Evolutionary conservation across 495 filamentous ascomycete genomes (phyloP), one percentile per base, ranked within the genome.

Genomic region (Haplographium delicatum): DNA sequence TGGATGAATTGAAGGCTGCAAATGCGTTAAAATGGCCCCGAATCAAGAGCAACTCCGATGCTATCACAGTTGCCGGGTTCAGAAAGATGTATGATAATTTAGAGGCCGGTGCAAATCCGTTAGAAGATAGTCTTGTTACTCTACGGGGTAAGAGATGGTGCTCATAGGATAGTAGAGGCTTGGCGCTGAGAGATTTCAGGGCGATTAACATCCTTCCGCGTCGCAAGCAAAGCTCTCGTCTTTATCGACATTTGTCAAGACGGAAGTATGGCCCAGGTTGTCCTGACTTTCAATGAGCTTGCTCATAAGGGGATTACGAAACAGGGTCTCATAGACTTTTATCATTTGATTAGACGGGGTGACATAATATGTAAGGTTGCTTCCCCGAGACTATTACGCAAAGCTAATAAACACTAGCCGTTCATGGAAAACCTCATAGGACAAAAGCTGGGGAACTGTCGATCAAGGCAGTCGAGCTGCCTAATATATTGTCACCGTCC

Each of bases 221-320:
- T 66, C 8, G 60, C 66, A n/a, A 61, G 73, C 50, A 80, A 75
- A 59, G 87, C 85, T 68, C 81, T 98, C 62, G 73, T 86, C 35
- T 98, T 98, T 67, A 68, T 96, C 56, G 85, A 91, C 67, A 60
- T 97, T 48, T 67, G 76, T 48, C 80, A 85, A 68, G 80, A 90
- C 65, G 82, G 80, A 27, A 63, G 76, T 58, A 77, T 75, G 54
- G 59, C 90, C 25, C 93, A 98, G 63, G 75, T 76, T 23, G 76
- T 95, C 64, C 78, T 83, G 65, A 84, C 87, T 67, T 68, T 82
- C 31, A 67, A 68, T 26, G 76, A 72, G 38, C 65, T 94, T 5
- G 19, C 51, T 27, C 41, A 39, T 5, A 61, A 65, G 16, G 73
- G 67, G 4, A 64, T 73, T 13, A 55, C 54, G 6, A 47, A 59